phyloP scores from a whole-genome alignment of 192 early-diverging fungal species.

The Backusella tuberculispora region DNA sequence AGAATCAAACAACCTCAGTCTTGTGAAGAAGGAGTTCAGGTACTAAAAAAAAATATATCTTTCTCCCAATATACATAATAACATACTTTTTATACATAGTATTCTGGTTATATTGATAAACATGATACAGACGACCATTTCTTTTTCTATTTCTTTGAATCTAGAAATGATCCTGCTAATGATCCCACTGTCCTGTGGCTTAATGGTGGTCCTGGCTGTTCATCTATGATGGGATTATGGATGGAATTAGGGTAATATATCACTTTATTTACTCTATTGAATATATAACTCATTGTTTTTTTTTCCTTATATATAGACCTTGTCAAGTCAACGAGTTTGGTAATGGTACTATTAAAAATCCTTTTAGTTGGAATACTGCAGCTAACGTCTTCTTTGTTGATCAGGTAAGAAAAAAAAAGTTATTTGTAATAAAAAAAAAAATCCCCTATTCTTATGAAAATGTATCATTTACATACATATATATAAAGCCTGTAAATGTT shows the following conservation, averaged over 20 bases:
- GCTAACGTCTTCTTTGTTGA: constrained; percentile 86
- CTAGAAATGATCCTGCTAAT: constrained; percentile 69
- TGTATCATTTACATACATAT: neutral
- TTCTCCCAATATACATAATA: neutral
- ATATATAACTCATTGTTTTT: neutral
- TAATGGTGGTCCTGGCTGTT: constrained; percentile 88
- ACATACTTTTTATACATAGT: constrained; percentile 43
- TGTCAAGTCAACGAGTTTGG: constrained; percentile 85
- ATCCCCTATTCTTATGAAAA: no score
- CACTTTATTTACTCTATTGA: neutral
- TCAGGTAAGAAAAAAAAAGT: constrained; percentile 49
- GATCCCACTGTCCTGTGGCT: constrained; percentile 83
- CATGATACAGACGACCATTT: constrained; percentile 73
- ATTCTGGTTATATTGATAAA: constrained; percentile 77
- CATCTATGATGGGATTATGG: constrained; percentile 74
- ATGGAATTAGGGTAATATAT: constrained; percentile 72
- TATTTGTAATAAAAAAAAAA: constrained; percentile 12
- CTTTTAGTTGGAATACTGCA: constrained; percentile 87
- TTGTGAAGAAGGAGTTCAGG: constrained; percentile 38
- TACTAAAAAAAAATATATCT: neutral
- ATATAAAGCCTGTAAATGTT: constrained; percentile 76
- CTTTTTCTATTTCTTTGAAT: constrained; percentile 98
- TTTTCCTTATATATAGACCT: constrained; percentile 45
- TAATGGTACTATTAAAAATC: constrained; percentile 66
- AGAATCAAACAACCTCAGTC: constrained; percentile 33